Evolutionary conservation across 208 protist species (phyloP).

Genomic region (Entamoeba moshkovskii): DNA sequence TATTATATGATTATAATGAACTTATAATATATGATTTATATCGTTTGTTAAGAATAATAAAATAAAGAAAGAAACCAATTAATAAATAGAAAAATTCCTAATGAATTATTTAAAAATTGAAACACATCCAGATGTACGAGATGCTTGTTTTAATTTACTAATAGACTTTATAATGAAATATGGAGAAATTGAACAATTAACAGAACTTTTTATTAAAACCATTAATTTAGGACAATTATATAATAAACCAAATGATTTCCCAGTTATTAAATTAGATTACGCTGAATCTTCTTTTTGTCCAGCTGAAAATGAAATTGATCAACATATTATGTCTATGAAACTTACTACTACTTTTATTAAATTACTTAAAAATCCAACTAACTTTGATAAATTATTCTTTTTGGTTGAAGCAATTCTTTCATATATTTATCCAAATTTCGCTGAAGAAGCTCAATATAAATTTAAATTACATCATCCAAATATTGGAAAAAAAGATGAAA

Average conservation of each 20-base stretch:
- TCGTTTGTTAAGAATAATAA: neutral
- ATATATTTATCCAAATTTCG: neutral
- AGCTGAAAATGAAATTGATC: neutral
- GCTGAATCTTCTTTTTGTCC: neutral
- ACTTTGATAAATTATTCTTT: neutral
- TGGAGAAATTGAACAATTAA: neutral
- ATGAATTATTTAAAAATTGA: neutral
- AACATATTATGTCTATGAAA: neutral
- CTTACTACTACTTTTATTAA: neutral
- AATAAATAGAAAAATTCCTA: neutral
- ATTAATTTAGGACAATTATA: neutral
- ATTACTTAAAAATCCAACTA: neutral
- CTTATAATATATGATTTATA: neutral
- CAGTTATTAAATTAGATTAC: neutral
- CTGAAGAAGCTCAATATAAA: neutral
- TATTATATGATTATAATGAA: neutral
- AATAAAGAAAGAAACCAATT: neutral
- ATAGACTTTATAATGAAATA: neutral
- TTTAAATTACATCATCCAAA: neutral
- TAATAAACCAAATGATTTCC: neutral
- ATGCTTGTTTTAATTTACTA: neutral
- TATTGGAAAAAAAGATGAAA: neutral
- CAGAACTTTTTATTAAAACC: neutral
- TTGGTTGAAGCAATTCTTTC: neutral
- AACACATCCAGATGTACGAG: neutral